phyloP scores from a whole-genome alignment of 1,139 yeast species.

The Zygotorulaspora mrakii region DNA sequence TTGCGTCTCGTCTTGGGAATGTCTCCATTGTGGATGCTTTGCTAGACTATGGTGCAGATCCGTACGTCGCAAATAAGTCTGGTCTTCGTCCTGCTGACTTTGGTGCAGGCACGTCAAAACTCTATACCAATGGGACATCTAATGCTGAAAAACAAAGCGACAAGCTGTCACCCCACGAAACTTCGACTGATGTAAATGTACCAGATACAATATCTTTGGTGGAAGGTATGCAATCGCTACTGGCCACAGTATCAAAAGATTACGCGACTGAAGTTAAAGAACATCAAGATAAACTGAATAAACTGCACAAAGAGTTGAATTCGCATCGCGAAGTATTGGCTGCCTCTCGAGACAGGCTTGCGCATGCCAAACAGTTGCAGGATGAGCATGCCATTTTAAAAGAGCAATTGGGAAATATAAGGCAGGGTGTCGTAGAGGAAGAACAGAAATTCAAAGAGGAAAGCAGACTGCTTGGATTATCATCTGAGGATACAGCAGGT shows the following conservation, averaged over 20 bases:
- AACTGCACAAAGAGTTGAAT: conserved; percentile 27
- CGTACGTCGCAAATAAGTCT: conserved; percentile 70
- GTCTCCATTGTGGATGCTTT: conserved; percentile 76
- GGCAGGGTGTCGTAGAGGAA: conserved; percentile 56
- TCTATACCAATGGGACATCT: conserved; percentile 14
- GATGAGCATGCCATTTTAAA: conserved; percentile 39
- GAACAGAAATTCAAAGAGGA: conserved; percentile 47
- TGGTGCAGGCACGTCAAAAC: conserved; percentile 44
- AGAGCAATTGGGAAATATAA: conserved; percentile 51
- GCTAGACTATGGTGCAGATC: conserved; percentile 83
- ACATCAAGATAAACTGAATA: conserved; percentile 28
- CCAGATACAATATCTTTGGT: conserved; percentile 31
- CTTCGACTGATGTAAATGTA: conserved; percentile 7
- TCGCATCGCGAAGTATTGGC: conserved; percentile 28
- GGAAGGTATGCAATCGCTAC: conserved; percentile 27
- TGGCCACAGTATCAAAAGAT: conserved; percentile 30
- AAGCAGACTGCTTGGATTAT: conserved; percentile 38
- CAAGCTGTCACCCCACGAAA: conserved; percentile 6
- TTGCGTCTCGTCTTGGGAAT: conserved; percentile 86
- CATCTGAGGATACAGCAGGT: conserved; percentile 35
- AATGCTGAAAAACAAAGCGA: conserved; percentile 7
- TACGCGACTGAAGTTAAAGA: conserved; percentile 31
- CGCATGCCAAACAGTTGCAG: conserved; percentile 29
- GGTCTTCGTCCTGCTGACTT: conserved; percentile 85
- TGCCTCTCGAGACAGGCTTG: conserved; percentile 28